Conservation (phyloP, 805 yeast species). For the Candida caryicola region DNA sequence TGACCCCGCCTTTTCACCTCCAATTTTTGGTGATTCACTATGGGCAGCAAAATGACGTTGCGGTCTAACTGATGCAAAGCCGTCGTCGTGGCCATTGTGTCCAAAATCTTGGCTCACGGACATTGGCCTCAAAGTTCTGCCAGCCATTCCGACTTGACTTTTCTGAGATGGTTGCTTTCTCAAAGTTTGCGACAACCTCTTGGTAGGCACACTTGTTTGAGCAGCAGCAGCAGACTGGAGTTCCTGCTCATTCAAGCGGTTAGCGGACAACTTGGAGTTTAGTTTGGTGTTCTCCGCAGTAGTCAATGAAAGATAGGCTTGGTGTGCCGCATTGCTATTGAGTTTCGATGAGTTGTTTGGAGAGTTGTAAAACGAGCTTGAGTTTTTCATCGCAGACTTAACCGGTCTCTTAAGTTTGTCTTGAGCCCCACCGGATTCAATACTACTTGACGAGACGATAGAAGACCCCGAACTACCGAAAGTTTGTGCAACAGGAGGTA, state of each 20-base stretch:
- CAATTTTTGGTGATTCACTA: not conserved
- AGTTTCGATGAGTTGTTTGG: slow-evolving; percentile 8
- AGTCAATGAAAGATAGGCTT: slow-evolving; percentile 63
- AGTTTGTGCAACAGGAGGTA: slow-evolving; percentile 12
- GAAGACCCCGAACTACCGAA: slow-evolving; percentile 30
- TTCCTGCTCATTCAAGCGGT: slow-evolving; percentile 28
- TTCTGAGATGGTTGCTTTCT: slow-evolving; percentile 22
- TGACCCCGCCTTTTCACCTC: slow-evolving; percentile 9
- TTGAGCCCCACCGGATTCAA: slow-evolving; percentile 24
- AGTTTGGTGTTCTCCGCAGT: slow-evolving; percentile 79
- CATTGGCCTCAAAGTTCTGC: slow-evolving; percentile 35
- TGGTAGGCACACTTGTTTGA: slow-evolving; percentile 3
- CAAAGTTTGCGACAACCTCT: slow-evolving; percentile 26
- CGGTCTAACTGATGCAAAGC: slow-evolving; percentile 1
- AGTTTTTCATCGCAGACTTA: slow-evolving; percentile 51
- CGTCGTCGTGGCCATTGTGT: not conserved
- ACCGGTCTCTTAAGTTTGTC: slow-evolving; percentile 34
- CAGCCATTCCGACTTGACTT: slow-evolving; percentile 15
- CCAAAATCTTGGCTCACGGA: slow-evolving; percentile 16
- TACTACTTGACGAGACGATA: slow-evolving; percentile 24
- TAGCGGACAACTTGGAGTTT: slow-evolving; percentile 56
- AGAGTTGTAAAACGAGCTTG: slow-evolving; percentile 22
- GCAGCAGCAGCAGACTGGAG: not conserved
- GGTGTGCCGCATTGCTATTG: slow-evolving; percentile 46
- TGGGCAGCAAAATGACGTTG: not conserved